These are phyloP conservation scores for Bryoerythrophyllum caledonicum DNA, from an alignment of 225 moss, liverwort and hornwort species.

Conservation along the genomic window DNA sequence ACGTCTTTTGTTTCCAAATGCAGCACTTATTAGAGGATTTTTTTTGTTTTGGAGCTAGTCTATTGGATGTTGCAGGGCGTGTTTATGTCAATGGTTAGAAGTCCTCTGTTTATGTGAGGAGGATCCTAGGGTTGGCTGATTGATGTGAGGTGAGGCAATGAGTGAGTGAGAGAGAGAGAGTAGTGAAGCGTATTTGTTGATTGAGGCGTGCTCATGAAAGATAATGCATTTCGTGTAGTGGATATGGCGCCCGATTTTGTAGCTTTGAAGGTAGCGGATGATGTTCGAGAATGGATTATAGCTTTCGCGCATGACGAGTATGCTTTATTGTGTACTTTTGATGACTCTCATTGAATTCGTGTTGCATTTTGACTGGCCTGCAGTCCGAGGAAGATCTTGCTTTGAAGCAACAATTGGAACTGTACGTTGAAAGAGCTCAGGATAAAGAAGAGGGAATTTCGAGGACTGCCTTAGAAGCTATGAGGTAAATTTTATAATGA, in stretches of 20 bases:
- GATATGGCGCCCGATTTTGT: background rate
- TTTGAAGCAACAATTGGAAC: constrained; percentile 93
- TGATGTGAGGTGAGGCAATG: constrained; percentile 5
- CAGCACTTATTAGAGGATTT: background rate
- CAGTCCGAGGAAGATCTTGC: constrained; percentile 66
- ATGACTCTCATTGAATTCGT: background rate
- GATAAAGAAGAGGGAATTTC: constrained; percentile 84
- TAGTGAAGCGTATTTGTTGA: background rate
- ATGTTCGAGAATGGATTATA: background rate
- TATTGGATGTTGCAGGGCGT: background rate
- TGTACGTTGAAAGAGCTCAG: constrained; percentile 95
- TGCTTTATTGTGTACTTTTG: background rate
- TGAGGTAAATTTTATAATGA: constrained; percentile 56
- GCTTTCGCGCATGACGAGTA: background rate
- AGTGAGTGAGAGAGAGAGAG: background rate
- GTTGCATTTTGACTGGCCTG: constrained; percentile 15
- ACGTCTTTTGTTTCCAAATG: background rate
- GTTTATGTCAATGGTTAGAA: constrained; percentile 11
- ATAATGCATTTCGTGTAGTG: constrained; percentile 5
- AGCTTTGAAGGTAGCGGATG: background rate
- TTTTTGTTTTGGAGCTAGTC: constrained; percentile 1
- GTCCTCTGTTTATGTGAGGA: constrained; percentile 12
- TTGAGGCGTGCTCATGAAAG: no score
- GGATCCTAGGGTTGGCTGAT: constrained; percentile 21
- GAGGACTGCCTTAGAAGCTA: constrained; percentile 90